Evolutionary conservation across 768 basidiomycete species (phyloP).

Genomic region (Termitomyces sp.): DNA sequence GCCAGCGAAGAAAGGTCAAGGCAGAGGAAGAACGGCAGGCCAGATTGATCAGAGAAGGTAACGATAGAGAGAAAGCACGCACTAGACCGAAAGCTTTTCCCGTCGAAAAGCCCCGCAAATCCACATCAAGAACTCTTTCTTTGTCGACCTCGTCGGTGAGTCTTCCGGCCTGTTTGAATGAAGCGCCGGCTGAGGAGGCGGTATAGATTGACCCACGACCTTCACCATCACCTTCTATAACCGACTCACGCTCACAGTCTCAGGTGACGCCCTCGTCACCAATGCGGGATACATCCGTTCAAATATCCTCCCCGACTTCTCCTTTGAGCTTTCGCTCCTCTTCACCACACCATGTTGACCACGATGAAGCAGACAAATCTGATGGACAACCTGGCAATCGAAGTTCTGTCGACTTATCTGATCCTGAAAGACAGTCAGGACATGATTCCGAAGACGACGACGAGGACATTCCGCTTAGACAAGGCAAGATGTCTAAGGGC

Average conservation of each 20-base stretch:
- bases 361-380: neutral
- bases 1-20: neutral
- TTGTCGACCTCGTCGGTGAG: neutral
- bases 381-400: neutral
- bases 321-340: neutral
- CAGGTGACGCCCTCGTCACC: neutral
- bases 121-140: neutral
- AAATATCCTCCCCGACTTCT: neutral
- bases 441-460: neutral
- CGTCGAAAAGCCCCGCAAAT: conserved; percentile 1
- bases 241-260: neutral
- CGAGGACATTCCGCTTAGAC: neutral
- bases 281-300: neutral
- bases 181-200: neutral
- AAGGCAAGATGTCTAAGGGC: conserved; percentile 20
- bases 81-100: conserved; percentile 20
- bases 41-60: conserved; percentile 2
- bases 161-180: neutral
- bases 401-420: neutral
- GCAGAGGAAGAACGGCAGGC: conserved; percentile 1
- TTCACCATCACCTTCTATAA: neutral
- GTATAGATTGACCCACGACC: neutral
- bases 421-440: neutral
- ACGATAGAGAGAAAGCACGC: conserved; percentile 11
- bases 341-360: neutral